Conservation (phyloP, 257 asterid species). For the Solanum boliviense region DNA sequence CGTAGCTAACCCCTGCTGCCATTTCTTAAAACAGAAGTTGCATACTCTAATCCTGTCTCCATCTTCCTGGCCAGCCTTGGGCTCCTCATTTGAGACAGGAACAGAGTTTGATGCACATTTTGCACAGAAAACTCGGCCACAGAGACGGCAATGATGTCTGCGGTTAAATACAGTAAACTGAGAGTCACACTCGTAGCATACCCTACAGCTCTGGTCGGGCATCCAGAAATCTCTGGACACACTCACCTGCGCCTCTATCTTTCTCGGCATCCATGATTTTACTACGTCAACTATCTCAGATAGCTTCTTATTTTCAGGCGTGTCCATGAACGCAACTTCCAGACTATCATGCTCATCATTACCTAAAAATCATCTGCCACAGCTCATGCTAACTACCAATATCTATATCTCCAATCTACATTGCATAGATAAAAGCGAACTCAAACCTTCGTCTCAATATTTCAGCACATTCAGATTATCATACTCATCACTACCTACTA, state of each 20-base stretch:
- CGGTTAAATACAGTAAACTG: conserved; percentile 76
- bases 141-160: conserved; percentile 91
- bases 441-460: neutral
- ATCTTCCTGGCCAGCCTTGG: conserved; percentile 32
- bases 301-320: conserved; percentile 35
- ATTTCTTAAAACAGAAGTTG: conserved; percentile 69
- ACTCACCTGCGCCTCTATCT: conserved; percentile 51
- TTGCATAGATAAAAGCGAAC: conserved; percentile 15
- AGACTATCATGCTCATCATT: conserved; percentile 29
- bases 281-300: conserved; percentile 57
- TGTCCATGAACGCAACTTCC: conserved; percentile 45
- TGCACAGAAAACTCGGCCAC: conserved; percentile 80
- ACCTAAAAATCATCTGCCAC: conserved; percentile 37
- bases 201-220: conserved; percentile 96
- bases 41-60: conserved; percentile 76
- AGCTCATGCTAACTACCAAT: conserved; percentile 12
- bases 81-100: conserved; percentile 31
- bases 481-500: neutral
- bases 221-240: conserved; percentile 96
- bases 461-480: neutral
- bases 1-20: conserved; percentile 56
- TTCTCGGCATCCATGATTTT: conserved; percentile 76
- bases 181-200: conserved; percentile 91
- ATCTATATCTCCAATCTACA: conserved; percentile 13
- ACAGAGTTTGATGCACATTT: conserved; percentile 83